Evolutionary conservation across 2,329 filamentous ascomycete species (phyloP), one percentile per base, ranked within the genome.

Genomic region (Diaporthe ampelina): DNA sequence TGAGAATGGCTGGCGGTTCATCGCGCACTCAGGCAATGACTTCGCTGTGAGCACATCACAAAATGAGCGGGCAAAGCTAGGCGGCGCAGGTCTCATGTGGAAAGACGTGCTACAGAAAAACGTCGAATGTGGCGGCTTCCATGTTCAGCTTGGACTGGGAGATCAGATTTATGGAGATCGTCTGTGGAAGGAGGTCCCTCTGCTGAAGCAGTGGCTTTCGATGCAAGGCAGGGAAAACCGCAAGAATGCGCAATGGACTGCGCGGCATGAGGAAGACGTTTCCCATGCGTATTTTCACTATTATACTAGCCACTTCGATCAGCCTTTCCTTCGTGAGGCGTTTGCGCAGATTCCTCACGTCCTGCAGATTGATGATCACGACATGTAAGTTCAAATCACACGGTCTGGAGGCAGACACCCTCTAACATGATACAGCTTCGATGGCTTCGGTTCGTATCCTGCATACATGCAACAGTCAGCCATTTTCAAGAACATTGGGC

Each of bases 61-160:
- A 72, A 95, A 93, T 76, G 97, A 99, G 79, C 91, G 96, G 57
- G 91, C 92, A 43, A 94, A 93, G 79, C 89, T 98, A 1, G 97
- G 97, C 40, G 97, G 97, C 1, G 90, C 97, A 1, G 94, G 95
- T 0, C 94, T 97, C 81, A 97, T 99, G 96, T 99, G 97, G 97
- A 98, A 98, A 80, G 97, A 99, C 79, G 95, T 99, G 37, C 88
- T 99, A 81, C 95, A 98, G 84, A 98, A 98, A 88, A 97, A 99
- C 79, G 91, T 95, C 37, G 97, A 99, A 79, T 98, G 95, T 78
- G 95, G 95, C 72, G 97, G 97, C 1, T 99, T 98, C 83, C 97
- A 99, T 80, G 93, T 94, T 9, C 97, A 99, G 81, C 88, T 99
- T 10, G 97, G 96, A 19, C 86, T 98, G 6, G 97, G 97, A 72